These are phyloP conservation scores for Nigrospora sphaerica DNA, from an alignment of 2,329 filamentous ascomycete genomes.

Conservation along the genomic window DNA sequence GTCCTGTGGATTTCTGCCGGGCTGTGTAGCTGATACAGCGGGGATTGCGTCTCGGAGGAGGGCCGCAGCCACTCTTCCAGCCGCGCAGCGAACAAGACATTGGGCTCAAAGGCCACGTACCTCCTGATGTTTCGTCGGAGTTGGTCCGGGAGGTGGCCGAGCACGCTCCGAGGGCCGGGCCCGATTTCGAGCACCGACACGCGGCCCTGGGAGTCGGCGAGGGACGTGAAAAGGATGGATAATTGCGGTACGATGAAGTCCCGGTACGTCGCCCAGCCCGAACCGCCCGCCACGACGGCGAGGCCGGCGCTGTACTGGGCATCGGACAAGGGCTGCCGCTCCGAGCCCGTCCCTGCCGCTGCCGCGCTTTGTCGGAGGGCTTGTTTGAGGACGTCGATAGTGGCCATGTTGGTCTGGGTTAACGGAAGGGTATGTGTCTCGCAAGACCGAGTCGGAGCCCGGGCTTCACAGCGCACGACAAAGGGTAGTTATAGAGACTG, in stretches of 20 bases:
- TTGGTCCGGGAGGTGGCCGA: constrained; percentile 37
- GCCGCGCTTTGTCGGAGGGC: constrained; percentile 25
- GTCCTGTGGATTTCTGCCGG: constrained; percentile 27
- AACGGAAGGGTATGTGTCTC: too few species aligned
- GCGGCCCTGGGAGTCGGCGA: constrained; percentile 29
- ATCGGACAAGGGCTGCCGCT: constrained; percentile 33
- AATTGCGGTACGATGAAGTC: constrained; percentile 47
- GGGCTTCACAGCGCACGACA: too few species aligned
- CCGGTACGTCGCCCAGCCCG: constrained; percentile 32
- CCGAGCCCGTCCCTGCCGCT: constrained; percentile 13
- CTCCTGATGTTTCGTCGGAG: constrained; percentile 34
- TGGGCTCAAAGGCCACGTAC: constrained; percentile 50
- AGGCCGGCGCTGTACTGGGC: constrained; percentile 41
- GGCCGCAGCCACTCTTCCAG: constrained; percentile 35
- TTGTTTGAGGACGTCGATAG: constrained; percentile 33
- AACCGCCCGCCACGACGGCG: constrained; percentile 27
- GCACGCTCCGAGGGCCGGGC: constrained; percentile 47
- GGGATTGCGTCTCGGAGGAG: constrained; percentile 16
- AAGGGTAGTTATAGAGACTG: too few species aligned
- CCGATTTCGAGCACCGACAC: constrained; percentile 54
- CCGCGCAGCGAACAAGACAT: constrained; percentile 31
- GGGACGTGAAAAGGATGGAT: constrained; percentile 27
- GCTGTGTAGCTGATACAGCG: constrained; percentile 33
- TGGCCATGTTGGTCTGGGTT: constrained; percentile 26
- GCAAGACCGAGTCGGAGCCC: too few species aligned